Evolutionary conservation across 2,329 filamentous ascomycete species (phyloP), one percentile per base, ranked within the genome.

Genomic region (Arthroderma sp.): DNA sequence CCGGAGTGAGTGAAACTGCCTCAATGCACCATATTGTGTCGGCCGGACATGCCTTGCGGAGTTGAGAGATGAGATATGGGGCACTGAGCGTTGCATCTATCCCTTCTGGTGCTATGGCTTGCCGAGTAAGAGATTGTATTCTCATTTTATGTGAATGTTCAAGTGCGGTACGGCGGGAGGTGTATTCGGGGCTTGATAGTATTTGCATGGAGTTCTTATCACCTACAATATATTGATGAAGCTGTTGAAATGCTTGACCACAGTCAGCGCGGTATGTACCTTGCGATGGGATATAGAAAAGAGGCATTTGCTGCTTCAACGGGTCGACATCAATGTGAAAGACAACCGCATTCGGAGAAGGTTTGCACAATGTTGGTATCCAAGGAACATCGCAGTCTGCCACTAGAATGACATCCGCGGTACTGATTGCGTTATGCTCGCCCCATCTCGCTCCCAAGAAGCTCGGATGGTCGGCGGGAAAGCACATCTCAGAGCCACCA

Each of bases 351-450:
- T 67, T 63, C 1, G 66, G 60, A 3, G 66, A 70, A 0, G 80
- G 80, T 38, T 72, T 71, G 63, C 74, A 80, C 49, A 78, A 77
- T 0, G 85, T 91, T n/a, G 81, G 80, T 45, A 95, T 87, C 86
- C 87, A 95, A 0, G 88, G 88, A 0, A 94, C 86, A 57, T 95
- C 88, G 51, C 86, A 93, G 61, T 95, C 83, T 27, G 94, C 58
- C 2, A 94, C 81, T 1, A 95, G 53, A 47, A 95, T 93, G 7
- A 86, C 76, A 59, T 95, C 89, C 0, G 88, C 85, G 0, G 77
- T 77, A 47, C 72, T 74, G 58, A 94, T 84, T 36, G 72, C 70
- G 1, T 84, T 77, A 42, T 94, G 83, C 2, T 75, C 71, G 3
- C 85, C 85, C 54, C 80, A 93, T 37, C 79, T 73, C 42, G 91